These are phyloP conservation scores for Mortierella sp. DNA, from an alignment of 371 early-diverging fungal species.

Conservation along the genomic window DNA sequence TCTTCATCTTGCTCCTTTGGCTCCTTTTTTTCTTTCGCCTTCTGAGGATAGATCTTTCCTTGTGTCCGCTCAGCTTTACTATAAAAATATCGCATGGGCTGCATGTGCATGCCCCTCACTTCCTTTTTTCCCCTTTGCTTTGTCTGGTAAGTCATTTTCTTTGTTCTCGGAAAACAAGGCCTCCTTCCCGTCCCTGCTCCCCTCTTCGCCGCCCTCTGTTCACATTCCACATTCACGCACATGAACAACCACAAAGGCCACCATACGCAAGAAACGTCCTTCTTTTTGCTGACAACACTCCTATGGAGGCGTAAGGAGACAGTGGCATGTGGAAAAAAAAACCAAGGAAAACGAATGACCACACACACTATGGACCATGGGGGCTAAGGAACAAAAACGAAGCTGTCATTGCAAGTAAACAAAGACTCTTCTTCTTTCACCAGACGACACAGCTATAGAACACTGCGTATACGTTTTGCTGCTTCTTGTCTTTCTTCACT, in stretches of 20 bases:
- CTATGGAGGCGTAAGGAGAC: neutral
- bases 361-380: neutral
- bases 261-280: neutral
- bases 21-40: too few relatives aligned
- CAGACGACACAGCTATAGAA: conserved; percentile 3
- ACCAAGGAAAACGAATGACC: neutral
- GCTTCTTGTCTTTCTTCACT: too few relatives aligned
- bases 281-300: neutral
- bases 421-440: neutral
- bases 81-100: too few relatives aligned
- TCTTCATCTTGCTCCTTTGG: too few relatives aligned
- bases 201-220: neutral
- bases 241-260: neutral
- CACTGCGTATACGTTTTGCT: too few relatives aligned
- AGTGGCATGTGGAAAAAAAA: neutral
- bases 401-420: neutral
- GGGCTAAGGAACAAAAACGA: too few relatives aligned
- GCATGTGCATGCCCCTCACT: neutral
- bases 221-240: neutral
- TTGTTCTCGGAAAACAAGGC: neutral
- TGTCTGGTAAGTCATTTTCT: neutral
- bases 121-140: neutral
- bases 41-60: too few relatives aligned
- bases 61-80: too few relatives aligned
- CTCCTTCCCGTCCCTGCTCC: neutral